A percentile compares a stretch with the other conserved stretches of the same genome.
phyloP scores from a whole-genome alignment of 441 rosid genomes.

The Syzygium syzygioides region DNA sequence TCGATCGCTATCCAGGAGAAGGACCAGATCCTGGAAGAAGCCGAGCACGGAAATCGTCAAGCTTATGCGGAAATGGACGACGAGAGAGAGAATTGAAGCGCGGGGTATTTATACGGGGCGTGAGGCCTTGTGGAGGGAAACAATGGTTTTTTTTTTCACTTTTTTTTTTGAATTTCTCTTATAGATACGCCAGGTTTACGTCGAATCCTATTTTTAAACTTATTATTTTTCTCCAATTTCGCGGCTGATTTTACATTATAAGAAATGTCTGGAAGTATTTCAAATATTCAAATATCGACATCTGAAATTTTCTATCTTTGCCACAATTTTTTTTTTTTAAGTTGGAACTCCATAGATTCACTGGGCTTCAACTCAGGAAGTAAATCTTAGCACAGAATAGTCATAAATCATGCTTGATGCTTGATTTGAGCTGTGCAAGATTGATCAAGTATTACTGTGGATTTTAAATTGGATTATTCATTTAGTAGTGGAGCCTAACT shows the following conservation, averaged over 20 bases:
- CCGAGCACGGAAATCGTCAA: neutral
- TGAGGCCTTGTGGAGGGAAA: neutral
- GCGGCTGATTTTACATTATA: no score
- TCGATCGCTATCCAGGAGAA: neutral
- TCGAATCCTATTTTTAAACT: neutral
- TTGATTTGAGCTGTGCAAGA: neutral
- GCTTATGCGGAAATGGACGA: neutral
- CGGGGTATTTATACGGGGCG: neutral
- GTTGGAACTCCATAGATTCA: neutral
- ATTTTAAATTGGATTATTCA: neutral
- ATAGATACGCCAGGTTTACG: neutral
- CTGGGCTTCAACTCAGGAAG: neutral
- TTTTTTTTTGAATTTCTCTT: neutral
- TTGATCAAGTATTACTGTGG: neutral
- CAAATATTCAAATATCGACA: neutral
- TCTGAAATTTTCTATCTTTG: neutral
- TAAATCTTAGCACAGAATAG: neutral
- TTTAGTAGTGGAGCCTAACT: neutral
- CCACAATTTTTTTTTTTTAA: neutral
- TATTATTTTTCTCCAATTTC: neutral
- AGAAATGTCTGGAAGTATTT: neutral
- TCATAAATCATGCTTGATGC: neutral
- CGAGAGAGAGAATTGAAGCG: neutral
- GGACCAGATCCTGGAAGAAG: neutral
- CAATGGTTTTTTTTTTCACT: neutral